Percentiles rank a stretch among this genome's conserved stretches.
These are phyloP conservation scores for Rhodosporidiobolus odoratus DNA, from an alignment of 768 basidiomycete genomes.

Conservation along the genomic window DNA sequence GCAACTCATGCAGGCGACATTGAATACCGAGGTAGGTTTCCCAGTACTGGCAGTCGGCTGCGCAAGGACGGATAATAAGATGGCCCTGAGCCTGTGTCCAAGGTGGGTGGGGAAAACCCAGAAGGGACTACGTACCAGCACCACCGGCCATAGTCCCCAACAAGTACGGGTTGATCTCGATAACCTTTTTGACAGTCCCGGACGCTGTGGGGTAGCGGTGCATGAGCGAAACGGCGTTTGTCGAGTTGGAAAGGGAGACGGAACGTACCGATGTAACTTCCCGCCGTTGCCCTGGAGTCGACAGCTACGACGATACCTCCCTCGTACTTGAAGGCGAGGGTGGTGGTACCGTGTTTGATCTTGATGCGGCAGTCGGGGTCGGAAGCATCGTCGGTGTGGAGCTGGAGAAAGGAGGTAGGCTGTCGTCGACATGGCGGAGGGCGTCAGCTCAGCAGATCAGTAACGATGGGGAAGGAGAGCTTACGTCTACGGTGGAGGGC, in stretches of 20 bases:
- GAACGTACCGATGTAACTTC: constrained; percentile 83
- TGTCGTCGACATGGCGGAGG: constrained; percentile 45
- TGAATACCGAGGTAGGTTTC: constrained; percentile 98
- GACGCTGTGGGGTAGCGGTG: constrained; percentile 57
- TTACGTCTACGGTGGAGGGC: constrained; percentile 29
- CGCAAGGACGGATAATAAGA: constrained; percentile 4
- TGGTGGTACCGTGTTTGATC: constrained; percentile 97
- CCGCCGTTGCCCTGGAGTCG: constrained; percentile 95
- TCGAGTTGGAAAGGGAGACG: not conserved
- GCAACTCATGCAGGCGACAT: constrained; percentile 90
- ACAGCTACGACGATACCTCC: constrained; percentile 99
- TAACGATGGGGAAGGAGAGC: not conserved
- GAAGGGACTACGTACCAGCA: constrained; percentile 59
- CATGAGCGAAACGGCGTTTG: not conserved
- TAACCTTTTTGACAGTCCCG: constrained; percentile 94
- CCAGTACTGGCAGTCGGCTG: constrained; percentile 94
- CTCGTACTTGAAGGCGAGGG: constrained; percentile 90
- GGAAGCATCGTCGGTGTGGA: constrained; percentile 92
- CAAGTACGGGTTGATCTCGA: constrained; percentile 97
- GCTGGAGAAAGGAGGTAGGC: constrained; percentile 83
- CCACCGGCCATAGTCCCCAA: constrained; percentile 99
- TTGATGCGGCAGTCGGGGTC: constrained; percentile 95
- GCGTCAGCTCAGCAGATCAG: not conserved
- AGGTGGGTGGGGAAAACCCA: no score
- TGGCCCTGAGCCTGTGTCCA: not conserved